Percentiles rank a stretch among this genome's conserved stretches.
Evolutionary conservation across 352 stramenopile species (phyloP).

Genomic region (Globisporangium middletonii): DNA sequence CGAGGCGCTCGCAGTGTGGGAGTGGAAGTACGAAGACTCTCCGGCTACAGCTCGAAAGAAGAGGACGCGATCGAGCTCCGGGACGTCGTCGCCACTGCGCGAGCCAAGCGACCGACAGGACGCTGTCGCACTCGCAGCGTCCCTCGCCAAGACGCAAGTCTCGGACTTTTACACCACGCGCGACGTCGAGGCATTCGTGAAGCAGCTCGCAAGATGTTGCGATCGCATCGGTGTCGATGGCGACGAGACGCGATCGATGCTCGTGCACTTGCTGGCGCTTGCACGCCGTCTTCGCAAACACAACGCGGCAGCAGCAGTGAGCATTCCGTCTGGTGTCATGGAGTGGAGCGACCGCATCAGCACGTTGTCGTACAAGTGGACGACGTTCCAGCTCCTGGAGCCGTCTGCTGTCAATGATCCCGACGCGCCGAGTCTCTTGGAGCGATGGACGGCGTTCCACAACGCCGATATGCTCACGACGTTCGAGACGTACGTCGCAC

Average conservation of each 20-base stretch:
- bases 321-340: neutral
- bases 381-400: slow-evolving; percentile 58
- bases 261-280: slow-evolving; percentile 8
- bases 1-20: slow-evolving; percentile 5
- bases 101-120: neutral
- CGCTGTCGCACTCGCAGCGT: slow-evolving; percentile 4
- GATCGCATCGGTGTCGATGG: slow-evolving; percentile 5
- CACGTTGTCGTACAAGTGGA: slow-evolving; percentile 50
- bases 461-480: slow-evolving; percentile 24
- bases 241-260: slow-evolving; percentile 12
- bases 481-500: slow-evolving; percentile 37
- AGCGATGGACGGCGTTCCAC: slow-evolving; percentile 35
- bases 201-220: slow-evolving; percentile 8
- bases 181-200: neutral
- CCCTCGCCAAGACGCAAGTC: slow-evolving; percentile 1
- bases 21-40: neutral
- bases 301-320: neutral
- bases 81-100: neutral
- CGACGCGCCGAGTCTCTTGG: slow-evolving; percentile 3
- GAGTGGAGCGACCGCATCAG: slow-evolving; percentile 29
- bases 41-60: neutral
- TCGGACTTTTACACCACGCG: neutral
- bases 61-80: neutral
- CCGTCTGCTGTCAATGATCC: slow-evolving; percentile 12
- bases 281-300: slow-evolving; percentile 5